phyloP scores from a whole-genome alignment of 306 rosid species.

The Medicago arabica region DNA sequence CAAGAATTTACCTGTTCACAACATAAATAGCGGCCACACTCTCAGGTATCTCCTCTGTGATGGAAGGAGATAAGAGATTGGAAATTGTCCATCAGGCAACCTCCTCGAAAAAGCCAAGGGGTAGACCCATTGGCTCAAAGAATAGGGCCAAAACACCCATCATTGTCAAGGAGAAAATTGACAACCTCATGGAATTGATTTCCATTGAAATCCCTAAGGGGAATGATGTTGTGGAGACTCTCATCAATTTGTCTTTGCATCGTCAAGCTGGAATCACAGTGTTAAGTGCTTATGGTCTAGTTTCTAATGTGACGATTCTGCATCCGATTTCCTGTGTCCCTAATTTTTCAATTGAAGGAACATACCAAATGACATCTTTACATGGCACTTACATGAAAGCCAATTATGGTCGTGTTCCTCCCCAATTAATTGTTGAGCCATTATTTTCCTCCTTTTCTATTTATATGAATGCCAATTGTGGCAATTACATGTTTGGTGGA shows the following conservation, averaged over 20 bases:
- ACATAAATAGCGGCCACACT: too few relatives aligned
- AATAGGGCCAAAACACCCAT: not conserved
- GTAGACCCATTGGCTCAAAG: not conserved
- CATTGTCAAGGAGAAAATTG: not conserved
- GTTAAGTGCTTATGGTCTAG: slow-evolving; percentile 44
- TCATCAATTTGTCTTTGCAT: not conserved
- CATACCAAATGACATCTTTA: slow-evolving; percentile 47
- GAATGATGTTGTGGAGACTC: not conserved
- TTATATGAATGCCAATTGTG: slow-evolving; percentile 46
- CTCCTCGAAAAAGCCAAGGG: not conserved
- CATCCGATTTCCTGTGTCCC: slow-evolving; percentile 33
- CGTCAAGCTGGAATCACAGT: not conserved
- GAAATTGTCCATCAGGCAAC: not conserved
- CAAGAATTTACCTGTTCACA: too few relatives aligned
- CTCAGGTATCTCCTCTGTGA: too few relatives aligned
- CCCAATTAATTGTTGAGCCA: not conserved
- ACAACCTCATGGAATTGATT: not conserved
- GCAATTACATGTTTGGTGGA: slow-evolving; percentile 62
- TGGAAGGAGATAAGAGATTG: too few relatives aligned
- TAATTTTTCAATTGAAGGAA: slow-evolving; percentile 28
- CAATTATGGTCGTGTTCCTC: not conserved
- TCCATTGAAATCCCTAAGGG: not conserved
- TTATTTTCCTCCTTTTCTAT: slow-evolving; percentile 45
- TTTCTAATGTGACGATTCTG: slow-evolving; percentile 49
- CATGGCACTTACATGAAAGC: slow-evolving; percentile 30